These are phyloP conservation scores for Paecilomyces formosus DNA, from an alignment of 2,329 filamentous ascomycete genomes.

Conservation along the genomic window DNA sequence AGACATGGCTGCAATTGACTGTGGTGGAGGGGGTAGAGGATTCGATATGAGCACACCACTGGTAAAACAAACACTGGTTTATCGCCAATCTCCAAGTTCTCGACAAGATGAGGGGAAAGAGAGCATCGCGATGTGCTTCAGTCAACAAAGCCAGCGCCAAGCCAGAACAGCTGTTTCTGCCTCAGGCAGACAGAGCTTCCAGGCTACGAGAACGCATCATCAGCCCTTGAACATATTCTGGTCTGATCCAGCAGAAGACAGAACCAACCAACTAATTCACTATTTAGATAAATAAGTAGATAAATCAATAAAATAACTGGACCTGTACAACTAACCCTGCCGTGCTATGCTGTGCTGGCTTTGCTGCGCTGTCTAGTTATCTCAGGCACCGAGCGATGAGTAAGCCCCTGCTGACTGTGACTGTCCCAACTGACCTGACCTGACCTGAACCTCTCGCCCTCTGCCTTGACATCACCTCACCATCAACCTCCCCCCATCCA, in stretches of 20 bases:
- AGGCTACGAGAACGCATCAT: not conserved
- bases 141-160: not conserved
- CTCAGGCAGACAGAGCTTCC: not conserved
- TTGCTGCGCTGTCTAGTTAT: constrained; percentile 9
- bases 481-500: constrained; percentile 13
- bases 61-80: not conserved
- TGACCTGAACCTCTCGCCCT: not conserved
- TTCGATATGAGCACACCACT: not conserved
- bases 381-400: constrained; percentile 22
- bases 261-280: not conserved
- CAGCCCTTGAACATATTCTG: not conserved
- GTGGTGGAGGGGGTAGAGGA: not conserved
- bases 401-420: constrained; percentile 24
- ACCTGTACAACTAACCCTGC: not conserved
- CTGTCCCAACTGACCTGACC: constrained; percentile 9
- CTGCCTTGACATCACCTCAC: constrained; percentile 33
- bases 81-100: not conserved
- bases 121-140: not conserved
- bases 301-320: too few relatives aligned
- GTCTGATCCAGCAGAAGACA: not conserved
- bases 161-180: not conserved
- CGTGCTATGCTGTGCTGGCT: not conserved
- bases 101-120: not conserved
- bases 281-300: too few relatives aligned
- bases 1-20: constrained; percentile 47